Percentiles rank a stretch among this genome's conserved stretches.
These are phyloP conservation scores for Phytophthora aleatoria DNA, from an alignment of 352 stramenopile genomes.

Conservation along the genomic window DNA sequence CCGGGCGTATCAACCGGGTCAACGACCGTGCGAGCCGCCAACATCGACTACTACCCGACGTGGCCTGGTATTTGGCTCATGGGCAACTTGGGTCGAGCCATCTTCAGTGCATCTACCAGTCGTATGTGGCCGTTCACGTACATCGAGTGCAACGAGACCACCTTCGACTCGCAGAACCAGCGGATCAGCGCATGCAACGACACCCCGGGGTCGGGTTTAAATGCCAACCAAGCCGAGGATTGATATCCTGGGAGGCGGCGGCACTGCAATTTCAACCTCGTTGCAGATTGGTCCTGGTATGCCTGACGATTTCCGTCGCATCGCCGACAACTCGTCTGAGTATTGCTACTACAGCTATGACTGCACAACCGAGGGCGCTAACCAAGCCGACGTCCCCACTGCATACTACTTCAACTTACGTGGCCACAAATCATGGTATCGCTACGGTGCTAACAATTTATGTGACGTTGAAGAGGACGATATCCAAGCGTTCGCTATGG, in stretches of 20 bases:
- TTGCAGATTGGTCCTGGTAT: not conserved
- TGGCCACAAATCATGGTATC: not conserved
- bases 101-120: not conserved
- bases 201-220: not conserved
- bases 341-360: not conserved
- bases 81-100: not conserved
- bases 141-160: not conserved
- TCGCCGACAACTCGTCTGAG: not conserved
- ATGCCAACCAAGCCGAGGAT: not conserved
- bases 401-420: not conserved
- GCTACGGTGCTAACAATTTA: not conserved
- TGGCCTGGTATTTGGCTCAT: not conserved
- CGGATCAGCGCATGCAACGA: not conserved
- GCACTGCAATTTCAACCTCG: too few species aligned
- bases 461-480: not conserved
- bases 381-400: not conserved
- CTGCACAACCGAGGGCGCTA: not conserved
- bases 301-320: not conserved
- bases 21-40: too few species aligned
- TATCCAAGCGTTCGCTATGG: not conserved
- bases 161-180: not conserved
- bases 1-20: not conserved
- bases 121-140: not conserved
- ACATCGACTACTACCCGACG: not conserved
- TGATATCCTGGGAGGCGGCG: not conserved